Conservation (phyloP, 2,329 filamentous ascomycete species). For the Aspergillus persii region DNA sequence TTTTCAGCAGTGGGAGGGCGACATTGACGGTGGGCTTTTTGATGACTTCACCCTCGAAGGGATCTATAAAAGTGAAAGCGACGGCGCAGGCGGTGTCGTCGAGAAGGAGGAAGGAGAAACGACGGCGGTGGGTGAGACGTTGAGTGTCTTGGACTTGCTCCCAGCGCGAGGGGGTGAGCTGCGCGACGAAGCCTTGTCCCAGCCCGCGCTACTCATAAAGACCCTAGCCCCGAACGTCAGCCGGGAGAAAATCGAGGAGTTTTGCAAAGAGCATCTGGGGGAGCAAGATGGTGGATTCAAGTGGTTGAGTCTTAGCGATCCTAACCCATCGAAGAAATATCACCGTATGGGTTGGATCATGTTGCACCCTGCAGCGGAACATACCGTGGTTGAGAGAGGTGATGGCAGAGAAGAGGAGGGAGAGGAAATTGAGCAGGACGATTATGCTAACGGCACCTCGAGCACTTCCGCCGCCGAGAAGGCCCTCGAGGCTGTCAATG, state of each 20-base stretch:
- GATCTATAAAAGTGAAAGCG: constrained; percentile 88
- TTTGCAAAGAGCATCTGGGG: constrained; percentile 90
- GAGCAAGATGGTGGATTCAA: constrained; percentile 90
- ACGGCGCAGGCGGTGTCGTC: constrained; percentile 76
- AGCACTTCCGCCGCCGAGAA: constrained; percentile 66
- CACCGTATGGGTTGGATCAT: constrained; percentile 99
- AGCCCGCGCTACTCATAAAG: constrained; percentile 94
- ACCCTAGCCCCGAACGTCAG: constrained; percentile 96
- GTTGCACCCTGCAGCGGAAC: constrained; percentile 75
- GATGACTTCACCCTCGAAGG: constrained; percentile 94
- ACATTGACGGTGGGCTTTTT: constrained; percentile 80
- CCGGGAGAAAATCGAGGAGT: constrained; percentile 85
- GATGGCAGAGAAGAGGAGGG: constrained; percentile 69
- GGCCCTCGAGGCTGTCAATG: constrained; percentile 90
- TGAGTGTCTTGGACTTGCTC: constrained; percentile 87
- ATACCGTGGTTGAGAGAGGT: constrained; percentile 65
- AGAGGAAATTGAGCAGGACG: constrained; percentile 49
- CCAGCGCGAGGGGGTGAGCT: constrained; percentile 81
- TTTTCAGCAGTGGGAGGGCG: constrained; percentile 85
- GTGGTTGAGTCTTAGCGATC: constrained; percentile 93
- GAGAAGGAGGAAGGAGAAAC: constrained; percentile 97
- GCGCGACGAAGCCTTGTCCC: constrained; percentile 80
- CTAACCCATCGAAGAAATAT: constrained; percentile 94
- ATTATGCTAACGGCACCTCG: constrained; percentile 30
- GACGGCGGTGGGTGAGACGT: constrained; percentile 83